phyloP scores from a whole-genome alignment of 306 rosid species.

The Erythrophleum fordii region DNA sequence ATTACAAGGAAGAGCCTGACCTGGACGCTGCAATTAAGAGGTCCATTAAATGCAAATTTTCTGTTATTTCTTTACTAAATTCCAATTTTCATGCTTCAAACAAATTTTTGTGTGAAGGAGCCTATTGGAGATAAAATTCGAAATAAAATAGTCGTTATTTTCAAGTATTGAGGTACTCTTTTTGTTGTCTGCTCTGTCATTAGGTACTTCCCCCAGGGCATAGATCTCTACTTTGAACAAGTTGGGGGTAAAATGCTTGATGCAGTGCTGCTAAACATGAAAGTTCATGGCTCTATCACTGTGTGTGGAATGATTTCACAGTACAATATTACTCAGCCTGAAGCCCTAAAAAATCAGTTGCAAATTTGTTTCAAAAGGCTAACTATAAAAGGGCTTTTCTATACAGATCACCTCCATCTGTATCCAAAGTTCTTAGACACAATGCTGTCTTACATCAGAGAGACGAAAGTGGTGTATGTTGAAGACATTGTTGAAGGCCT shows the following conservation, averaged over 20 bases:
- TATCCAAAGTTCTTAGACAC: conserved; percentile 35
- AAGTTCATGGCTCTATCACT: conserved; percentile 35
- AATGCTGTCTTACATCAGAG: conserved; percentile 39
- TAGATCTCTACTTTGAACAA: conserved; percentile 47
- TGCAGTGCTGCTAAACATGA: conserved; percentile 45
- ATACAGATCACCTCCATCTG: conserved; percentile 37
- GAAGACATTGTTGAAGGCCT: conserved; percentile 47
- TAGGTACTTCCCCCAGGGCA: conserved; percentile 44
- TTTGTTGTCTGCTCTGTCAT: neutral
- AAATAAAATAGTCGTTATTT: too few relatives aligned
- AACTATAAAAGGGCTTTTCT: conserved; percentile 33
- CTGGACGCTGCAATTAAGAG: conserved; percentile 63
- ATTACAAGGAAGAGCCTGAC: conserved; percentile 69
- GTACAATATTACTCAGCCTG: conserved; percentile 41
- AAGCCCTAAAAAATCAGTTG: conserved; percentile 40
- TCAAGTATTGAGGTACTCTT: too few relatives aligned
- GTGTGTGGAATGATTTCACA: conserved; percentile 49
- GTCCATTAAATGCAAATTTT: conserved; percentile 14
- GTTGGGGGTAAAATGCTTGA: conserved; percentile 51
- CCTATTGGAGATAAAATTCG: too few relatives aligned
- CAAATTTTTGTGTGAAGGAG: too few relatives aligned
- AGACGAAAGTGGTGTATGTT: conserved; percentile 36
- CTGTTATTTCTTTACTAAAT: too few relatives aligned
- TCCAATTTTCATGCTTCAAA: too few relatives aligned
- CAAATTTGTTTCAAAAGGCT: conserved; percentile 33